Evolutionary conservation across 345 rosid species (phyloP), one percentile per base, ranked within the genome.

Genomic region (Corymbia maculata): DNA sequence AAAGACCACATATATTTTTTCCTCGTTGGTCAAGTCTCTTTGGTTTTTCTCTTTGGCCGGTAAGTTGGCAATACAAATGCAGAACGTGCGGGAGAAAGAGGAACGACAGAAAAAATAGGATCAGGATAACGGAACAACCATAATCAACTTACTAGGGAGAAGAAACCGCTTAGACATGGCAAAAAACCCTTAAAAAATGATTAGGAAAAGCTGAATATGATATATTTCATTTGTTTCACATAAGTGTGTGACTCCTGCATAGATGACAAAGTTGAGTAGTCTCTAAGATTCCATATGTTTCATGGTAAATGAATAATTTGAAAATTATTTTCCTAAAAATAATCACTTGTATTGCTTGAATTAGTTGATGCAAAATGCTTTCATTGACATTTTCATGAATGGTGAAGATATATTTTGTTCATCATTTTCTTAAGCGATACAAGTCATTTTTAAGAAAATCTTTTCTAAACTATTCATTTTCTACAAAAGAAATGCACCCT

Each of bases 11-110:
- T 21, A 52, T 49, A 42, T 42, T 42, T 52, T 19, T 45, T 21
- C 13, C 21, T 26, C n/a, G 45, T 30, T 45, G 66, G 75, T 88
- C 89, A 80, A 75, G 75, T 57, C 89, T 21, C 14, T 80, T 28
- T 57, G 79, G 45, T 36, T 87, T 16, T 79, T 28, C 64, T 51
- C 45, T 88, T 84, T 53, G 89, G 86, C 79, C 82, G 47, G 64
- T 86, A 55, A 26, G n/a, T 53, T 86, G 86, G 86, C 55, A 85
- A 52, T 85, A 10, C 16, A 19, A 28, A 19, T 75, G 82, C 82
- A 42, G 49, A 42, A 42, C 5, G 16, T 8, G 45, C 32, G 80
- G 22, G 45, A 16, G 80, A 68, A 45, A 68, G 80, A 68, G 52
- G 55, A 55, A 85, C 16, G 59, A 53, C 28, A 13, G 64, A 32